A percentile compares a stretch with the other conserved stretches of the same genome.
Conservation (phyloP, 805 yeast genomes). For the Ogataea glucozyma region DNA sequence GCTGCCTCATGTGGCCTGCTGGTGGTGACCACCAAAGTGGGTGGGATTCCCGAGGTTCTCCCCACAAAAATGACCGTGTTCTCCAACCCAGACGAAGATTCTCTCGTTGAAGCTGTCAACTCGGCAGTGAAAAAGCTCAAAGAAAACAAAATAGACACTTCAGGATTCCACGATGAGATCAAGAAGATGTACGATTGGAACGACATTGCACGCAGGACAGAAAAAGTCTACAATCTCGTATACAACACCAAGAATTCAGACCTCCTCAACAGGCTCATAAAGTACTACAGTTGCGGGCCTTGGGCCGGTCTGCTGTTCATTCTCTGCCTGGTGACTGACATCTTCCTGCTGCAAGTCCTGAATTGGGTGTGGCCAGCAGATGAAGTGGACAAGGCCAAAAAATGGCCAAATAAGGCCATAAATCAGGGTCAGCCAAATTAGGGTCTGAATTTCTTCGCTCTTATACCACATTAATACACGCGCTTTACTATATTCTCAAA, state of each 20-base stretch:
- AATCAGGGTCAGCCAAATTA: background rate
- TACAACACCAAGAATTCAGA: conserved; percentile 31
- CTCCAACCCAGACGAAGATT: conserved; percentile 84
- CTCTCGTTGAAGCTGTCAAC: conserved; percentile 69
- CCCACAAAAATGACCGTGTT: conserved; percentile 92
- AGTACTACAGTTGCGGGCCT: conserved; percentile 68
- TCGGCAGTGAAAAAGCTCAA: conserved; percentile 66
- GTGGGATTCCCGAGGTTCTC: conserved; percentile 96
- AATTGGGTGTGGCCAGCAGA: conserved; percentile 71
- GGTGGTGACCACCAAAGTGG: conserved; percentile 93
- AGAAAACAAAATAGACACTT: conserved; percentile 63
- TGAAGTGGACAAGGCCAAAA: conserved; percentile 69
- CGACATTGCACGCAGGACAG: conserved; percentile 85
- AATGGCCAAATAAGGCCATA: conserved; percentile 63
- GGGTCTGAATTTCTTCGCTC: background rate
- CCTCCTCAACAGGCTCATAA: conserved; percentile 57
- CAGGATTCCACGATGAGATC: conserved; percentile 75
- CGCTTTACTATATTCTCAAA: conserved; percentile 1
- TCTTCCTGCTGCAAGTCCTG: conserved; percentile 58
- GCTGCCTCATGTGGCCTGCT: conserved; percentile 95
- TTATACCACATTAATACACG: background rate
- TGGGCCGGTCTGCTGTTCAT: conserved; percentile 88
- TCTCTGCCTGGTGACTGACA: conserved; percentile 78
- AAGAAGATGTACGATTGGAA: conserved; percentile 87
- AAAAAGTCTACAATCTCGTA: conserved; percentile 65